phyloP scores from a whole-genome alignment of 805 yeast species.

The Naumovozyma dairenensis region DNA sequence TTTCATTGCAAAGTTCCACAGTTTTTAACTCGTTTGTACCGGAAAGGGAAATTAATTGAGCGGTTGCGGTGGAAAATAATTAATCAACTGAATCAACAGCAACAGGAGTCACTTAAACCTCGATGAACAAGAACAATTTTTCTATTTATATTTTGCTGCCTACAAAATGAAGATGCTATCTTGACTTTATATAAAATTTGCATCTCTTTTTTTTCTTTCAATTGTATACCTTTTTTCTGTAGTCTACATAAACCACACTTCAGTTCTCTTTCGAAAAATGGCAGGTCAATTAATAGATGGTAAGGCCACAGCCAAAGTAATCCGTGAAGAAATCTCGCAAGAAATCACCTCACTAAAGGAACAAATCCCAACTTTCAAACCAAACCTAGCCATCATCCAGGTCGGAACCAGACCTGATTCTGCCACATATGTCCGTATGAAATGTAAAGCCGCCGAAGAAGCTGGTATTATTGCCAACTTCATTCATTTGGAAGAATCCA shows the following conservation, averaged over 20 bases:
- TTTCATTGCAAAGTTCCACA: too few species aligned
- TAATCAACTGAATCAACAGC: too few species aligned
- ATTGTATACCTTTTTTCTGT: too few species aligned
- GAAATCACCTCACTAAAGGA: constrained; percentile 40
- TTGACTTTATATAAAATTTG: too few species aligned
- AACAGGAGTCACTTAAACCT: too few species aligned
- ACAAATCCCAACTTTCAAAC: constrained; percentile 46
- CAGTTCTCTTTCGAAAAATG: constrained; percentile 8
- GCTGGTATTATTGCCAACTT: constrained; percentile 66
- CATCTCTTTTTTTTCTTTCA: too few species aligned
- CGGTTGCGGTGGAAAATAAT: too few species aligned
- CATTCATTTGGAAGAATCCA: constrained; percentile 52
- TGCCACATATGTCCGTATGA: constrained; percentile 83
- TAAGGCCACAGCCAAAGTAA: constrained; percentile 42
- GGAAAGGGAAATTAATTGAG: too few species aligned
- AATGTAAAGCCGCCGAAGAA: constrained; percentile 79
- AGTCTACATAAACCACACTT: background rate
- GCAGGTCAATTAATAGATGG: constrained; percentile 42
- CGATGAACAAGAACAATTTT: too few species aligned
- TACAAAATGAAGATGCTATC: too few species aligned
- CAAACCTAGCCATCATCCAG: constrained; percentile 75
- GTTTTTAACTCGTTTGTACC: too few species aligned
- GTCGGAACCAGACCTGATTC: constrained; percentile 89
- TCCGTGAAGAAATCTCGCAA: constrained; percentile 42
- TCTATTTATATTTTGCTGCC: too few species aligned